Base-by-base conservation (phyloP, 768 basidiomycete species). In the Trametes cinnabarina region DNA sequence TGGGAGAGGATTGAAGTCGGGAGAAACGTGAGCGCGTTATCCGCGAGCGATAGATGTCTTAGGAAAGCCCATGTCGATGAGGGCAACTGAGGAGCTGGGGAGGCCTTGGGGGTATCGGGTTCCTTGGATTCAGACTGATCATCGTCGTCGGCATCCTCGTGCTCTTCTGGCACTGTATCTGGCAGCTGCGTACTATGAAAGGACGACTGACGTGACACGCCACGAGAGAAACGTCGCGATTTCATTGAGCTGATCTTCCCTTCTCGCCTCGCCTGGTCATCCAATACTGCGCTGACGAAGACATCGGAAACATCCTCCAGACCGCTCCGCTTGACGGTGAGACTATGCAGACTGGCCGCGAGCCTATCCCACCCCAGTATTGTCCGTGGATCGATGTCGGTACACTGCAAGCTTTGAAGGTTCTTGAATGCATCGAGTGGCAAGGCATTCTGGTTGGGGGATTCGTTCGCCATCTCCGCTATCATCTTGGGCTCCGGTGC, bases 401-500 rank as follows among this genome's bases (percentile, higher is more conserved):
- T 69, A 58, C 87, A 88, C 66, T 90, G 86, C 51, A 95, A 75
- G 47, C 75, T 83, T 68, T 88, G 84, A 17, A 97, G 72, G 69
- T 87, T 92, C 79, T 90, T 93, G 82, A 97, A 96, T 10, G 78
- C 77, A 60, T 92, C 85, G 12, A 97, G 75, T 2, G 94, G 94
- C 15, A 94, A 70, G 14, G 90, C 90, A 65, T 84, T 88, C 67
- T 84, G 80, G 61, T 82, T 82, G 1, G 89, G 85, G 3, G 86
- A 78, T 51, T 92, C 89, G 34, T 82, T 77, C 4, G 79, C 75
- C 11, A 92, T 78, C 68, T 92, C 92, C 5, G 80, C 69, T 23
- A 95, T 85, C 63, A 83, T 73, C 54, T 83, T 84, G 47, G 79
- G 78, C 43, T 82, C 82, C 0, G 90, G 88, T 2, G 86, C 79